Evolutionary conservation across 176 grass and related monocot genomes (phyloP), one percentile per base, ranked within the genome.

Genomic region (Triticum timopheevii): DNA sequence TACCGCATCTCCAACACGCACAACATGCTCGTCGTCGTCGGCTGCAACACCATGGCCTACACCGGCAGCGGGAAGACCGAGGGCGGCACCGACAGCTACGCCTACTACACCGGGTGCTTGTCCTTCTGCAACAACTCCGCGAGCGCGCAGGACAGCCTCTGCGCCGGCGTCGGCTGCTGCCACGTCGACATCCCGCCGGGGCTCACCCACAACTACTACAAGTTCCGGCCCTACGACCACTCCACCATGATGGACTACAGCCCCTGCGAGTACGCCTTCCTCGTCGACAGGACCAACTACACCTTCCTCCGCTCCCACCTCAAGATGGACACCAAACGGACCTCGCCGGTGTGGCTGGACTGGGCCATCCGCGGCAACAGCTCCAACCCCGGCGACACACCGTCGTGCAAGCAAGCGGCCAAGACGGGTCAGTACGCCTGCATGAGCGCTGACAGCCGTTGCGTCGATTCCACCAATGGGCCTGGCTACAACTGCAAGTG

Each of bases 221-320:
- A 22, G 7, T 4, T 58, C 20, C 8, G 28, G 1, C 1, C 19
- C 16, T 9, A 33, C 27, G 7, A 5, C 24, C 13, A 30, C 13
- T 0, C 15, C 6, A 13, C 52, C 19, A 7, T 28, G 61, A 9
- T 11, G 27, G 17, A 34, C 2, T 78, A n/a, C 52, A 78, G 50
- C 30, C 50, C 76, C 7, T 78, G 52, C 76, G 50, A 35, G 50
- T 61, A 82, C 6, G 65, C 27, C 80, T 82, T 79, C 58, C 12
- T 79, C 22, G 77, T 64, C 6, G 77, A 79, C 5, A 63, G 3
- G 58, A 20, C 9, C 11, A 9, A 16, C 12, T 79, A 79, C 77
- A 36, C 34, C 11, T 79, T 64, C 58, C 4, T 13, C 4, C 4
- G 16, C 1, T n/a, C 77, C 6, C 35, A 79, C 77, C 22, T 79